phyloP scores from a whole-genome alignment of 2,329 filamentous ascomycete genomes.

The Aureobasidium sp. region DNA sequence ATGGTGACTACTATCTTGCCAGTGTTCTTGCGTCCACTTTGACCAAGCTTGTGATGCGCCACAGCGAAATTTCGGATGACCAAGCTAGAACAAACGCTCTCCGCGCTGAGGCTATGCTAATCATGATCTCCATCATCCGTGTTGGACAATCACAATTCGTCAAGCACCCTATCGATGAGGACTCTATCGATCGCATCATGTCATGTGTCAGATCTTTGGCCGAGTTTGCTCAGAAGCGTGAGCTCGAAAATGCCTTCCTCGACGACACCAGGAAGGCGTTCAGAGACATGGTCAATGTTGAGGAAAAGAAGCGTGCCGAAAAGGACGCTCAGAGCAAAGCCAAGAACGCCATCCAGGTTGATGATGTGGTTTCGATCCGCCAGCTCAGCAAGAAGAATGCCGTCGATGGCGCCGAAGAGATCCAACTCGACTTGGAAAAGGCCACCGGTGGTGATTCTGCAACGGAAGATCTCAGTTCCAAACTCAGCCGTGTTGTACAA shows the following conservation, averaged over 20 bases:
- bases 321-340: slow-evolving; percentile 90
- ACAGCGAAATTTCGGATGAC: slow-evolving; percentile 86
- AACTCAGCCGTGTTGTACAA: slow-evolving; percentile 92
- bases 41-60: slow-evolving; percentile 96
- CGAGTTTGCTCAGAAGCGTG: slow-evolving; percentile 82
- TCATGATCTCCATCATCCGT: slow-evolving; percentile 98
- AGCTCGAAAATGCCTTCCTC: slow-evolving; percentile 85
- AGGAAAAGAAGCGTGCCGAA: slow-evolving; percentile 95
- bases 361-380: slow-evolving; percentile 87
- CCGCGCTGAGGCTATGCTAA: slow-evolving; percentile 94
- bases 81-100: slow-evolving; percentile 83
- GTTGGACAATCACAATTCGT: slow-evolving; percentile 99
- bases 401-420: slow-evolving; percentile 71
- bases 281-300: slow-evolving; percentile 91
- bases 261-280: slow-evolving; percentile 95
- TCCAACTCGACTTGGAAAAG: slow-evolving; percentile 83
- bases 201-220: slow-evolving; percentile 87
- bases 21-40: slow-evolving; percentile 93
- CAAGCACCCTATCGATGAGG: slow-evolving; percentile 93
- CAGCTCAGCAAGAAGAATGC: slow-evolving; percentile 89
- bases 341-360: slow-evolving; percentile 88
- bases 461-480: slow-evolving; percentile 81
- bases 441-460: slow-evolving; percentile 84
- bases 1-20: slow-evolving; percentile 93
- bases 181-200: slow-evolving; percentile 98